Percentiles rank a stretch among this genome's conserved stretches.
Conservation (phyloP, 2,329 filamentous ascomycete species). For the Neonectria punicea region DNA sequence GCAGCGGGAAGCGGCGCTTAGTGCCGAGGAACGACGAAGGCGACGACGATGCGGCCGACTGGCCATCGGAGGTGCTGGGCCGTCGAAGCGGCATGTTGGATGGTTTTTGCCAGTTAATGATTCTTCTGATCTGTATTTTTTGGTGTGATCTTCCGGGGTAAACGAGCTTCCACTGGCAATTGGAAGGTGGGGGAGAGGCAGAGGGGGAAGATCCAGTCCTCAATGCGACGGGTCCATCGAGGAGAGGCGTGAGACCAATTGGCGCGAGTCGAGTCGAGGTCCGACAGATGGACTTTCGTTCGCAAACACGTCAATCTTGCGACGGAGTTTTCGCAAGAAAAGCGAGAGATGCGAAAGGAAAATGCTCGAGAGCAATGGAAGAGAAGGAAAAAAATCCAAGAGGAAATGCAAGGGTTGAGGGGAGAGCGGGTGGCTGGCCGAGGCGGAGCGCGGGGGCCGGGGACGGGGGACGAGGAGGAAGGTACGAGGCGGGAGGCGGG, state of each 20-base stretch:
- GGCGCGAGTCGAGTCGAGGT: neutral
- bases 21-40: conserved; percentile 40
- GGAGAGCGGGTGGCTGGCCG: conserved; percentile 9
- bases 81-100: conserved; percentile 42
- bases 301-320: neutral
- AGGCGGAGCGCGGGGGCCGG: conserved; percentile 32
- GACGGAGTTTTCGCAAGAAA: conserved; percentile 12
- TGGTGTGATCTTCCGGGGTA: conserved; percentile 3
- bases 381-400: conserved; percentile 22
- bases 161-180: conserved; percentile 1
- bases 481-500: conserved; percentile 1
- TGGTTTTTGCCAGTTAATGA: conserved; percentile 17
- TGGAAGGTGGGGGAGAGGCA: conserved; percentile 5
- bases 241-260: conserved; percentile 12
- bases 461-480: conserved; percentile 27
- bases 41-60: conserved; percentile 36
- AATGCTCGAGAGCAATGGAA: neutral
- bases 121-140: conserved; percentile 5
- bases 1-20: conserved; percentile 46
- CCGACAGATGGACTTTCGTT: neutral
- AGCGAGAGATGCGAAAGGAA: conserved; percentile 17
- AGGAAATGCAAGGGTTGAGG: conserved; percentile 26
- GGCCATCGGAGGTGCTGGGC: conserved; percentile 40
- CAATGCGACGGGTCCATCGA: conserved; percentile 36
- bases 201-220: conserved; percentile 25